Base-by-base conservation (phyloP, 164 flowering plant genomes). In the Akebia trifoliata region DNA sequence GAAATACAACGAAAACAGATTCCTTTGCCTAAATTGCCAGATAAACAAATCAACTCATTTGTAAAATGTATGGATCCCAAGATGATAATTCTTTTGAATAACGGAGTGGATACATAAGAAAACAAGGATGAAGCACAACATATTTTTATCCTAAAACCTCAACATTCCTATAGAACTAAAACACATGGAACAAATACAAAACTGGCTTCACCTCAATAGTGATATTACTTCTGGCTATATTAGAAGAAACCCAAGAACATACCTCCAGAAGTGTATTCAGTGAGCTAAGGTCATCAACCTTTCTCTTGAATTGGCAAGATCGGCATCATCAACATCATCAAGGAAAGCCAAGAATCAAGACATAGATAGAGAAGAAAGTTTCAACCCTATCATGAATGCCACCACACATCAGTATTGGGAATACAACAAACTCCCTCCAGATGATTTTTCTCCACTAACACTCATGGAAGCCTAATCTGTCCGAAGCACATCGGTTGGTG, bases 401-500 rank as follows among this genome's bases (percentile, higher is more conserved):
- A 57, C 30, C 61, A 56, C 21, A 54, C 44, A 56, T 46, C 38
- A 40, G 26, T 21, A 26, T 39, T n/a, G n/a, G n/a, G n/a, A n/a
- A n/a, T n/a, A n/a, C n/a, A n/a, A n/a, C n/a, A n/a, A n/a, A n/a
- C n/a, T n/a, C n/a, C n/a, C n/a, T n/a, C n/a, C n/a, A n/a, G n/a
- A n/a, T n/a, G n/a, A n/a, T n/a, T n/a, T n/a, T n/a, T 54, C 24
- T 38, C 50, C 32, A 17, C 48, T 50, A 32, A 18, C 22, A 39
- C 25, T 46, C 37, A 17, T n/a, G 40, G 51, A 29, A 34, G 29
- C 50, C 73, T 70, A 90, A 74, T 90, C 95, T 57, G 56, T 66
- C 35, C 91, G 93, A 52, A 82, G 64, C 29, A 50, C 64, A 45
- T 75, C 80, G 17, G 69, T 32, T 66, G 74, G 80, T 25, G 74